Base-by-base conservation (phyloP, 129 eudicot species). In the Smallanthus sonchifolius region DNA sequence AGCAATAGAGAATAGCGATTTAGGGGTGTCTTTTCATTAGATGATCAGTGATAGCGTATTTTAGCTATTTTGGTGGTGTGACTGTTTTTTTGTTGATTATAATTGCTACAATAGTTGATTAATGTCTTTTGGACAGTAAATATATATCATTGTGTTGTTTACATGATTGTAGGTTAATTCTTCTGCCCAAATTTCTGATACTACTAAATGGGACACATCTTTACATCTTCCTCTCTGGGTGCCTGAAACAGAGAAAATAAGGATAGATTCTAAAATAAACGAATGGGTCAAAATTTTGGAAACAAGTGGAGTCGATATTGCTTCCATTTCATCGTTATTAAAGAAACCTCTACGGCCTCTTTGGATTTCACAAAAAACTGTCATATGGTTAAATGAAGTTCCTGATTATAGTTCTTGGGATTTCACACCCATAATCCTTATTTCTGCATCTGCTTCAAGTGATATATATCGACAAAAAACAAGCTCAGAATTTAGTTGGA, bases 201-300 rank as follows among this genome's bases (percentile, higher is more conserved):
- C 45, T 64, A 72, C 54, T 71, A 70, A 51, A 42, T 95, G 99
- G 99, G 97, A 91, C 74, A 70, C 91, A 76, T 85, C 92, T 48
- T 78, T 95, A 84, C 99, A 91, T 88, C 88, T 95, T 59, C 99
- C 99, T 28, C 85, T 95, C 4, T 95, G 96, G 97, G 90, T 95
- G 14, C 88, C 99, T 11, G 82, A 82, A 42, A 80, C 94, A 1
- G 99, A 95, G 84, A 91, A 70, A 67, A 49, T 72, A 19, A 68
- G 80, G 35, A 87, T 95, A 34, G 90, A 88, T 62, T 70, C 38
- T 7, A 89, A 77, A 34, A 79, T 94, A 73, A 87, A 91, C 20
- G 85, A 64, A 37, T 95, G 97, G 92, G 86, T 84, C 19, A 67
- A 80, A 20, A 83, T 80, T 13, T 72, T 95, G 30, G 94, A 91